Evolutionary conservation across 2,329 filamentous ascomycete species (phyloP).

Genomic region (Venturia oleaginea): DNA sequence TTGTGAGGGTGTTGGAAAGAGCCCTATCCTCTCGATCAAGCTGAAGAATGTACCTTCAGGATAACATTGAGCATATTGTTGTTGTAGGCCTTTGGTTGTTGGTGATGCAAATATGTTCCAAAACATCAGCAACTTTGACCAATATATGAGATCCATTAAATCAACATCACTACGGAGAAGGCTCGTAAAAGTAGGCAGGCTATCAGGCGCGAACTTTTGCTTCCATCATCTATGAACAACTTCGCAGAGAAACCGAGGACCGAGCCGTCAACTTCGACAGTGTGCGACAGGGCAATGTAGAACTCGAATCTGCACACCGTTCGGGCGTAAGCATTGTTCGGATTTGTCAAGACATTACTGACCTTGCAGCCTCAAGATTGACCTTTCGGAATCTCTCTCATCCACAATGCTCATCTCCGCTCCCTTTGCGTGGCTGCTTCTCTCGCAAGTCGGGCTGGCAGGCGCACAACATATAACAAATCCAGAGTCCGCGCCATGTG

Average conservation of each 20-base stretch:
- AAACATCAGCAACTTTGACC: not conserved
- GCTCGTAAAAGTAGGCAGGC: not conserved
- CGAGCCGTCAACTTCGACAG: too few species aligned
- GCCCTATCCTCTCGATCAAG: not conserved
- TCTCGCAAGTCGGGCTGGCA: not conserved
- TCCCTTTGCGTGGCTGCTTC: not conserved
- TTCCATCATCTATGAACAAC: not conserved
- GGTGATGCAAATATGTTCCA: not conserved
- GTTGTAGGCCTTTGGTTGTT: too few species aligned
- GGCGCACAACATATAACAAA: not conserved
- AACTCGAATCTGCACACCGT: not conserved
- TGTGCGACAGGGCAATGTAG: not conserved
- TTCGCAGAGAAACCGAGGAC: not conserved
- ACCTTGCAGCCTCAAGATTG: not conserved
- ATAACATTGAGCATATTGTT: too few species aligned
- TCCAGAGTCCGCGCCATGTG: not conserved
- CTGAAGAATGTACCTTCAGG: not conserved
- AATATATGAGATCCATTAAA: not conserved
- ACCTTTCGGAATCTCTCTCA: not conserved
- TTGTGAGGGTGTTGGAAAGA: constrained; percentile 6
- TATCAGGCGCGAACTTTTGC: not conserved
- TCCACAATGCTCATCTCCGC: not conserved
- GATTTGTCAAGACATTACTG: not conserved
- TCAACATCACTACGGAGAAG: not conserved
- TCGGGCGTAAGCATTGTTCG: not conserved